Evolutionary conservation across 2,329 filamentous ascomycete genomes (phyloP), one percentile per base, ranked within the genome.

Genomic region (Sclerotinia nivalis): DNA sequence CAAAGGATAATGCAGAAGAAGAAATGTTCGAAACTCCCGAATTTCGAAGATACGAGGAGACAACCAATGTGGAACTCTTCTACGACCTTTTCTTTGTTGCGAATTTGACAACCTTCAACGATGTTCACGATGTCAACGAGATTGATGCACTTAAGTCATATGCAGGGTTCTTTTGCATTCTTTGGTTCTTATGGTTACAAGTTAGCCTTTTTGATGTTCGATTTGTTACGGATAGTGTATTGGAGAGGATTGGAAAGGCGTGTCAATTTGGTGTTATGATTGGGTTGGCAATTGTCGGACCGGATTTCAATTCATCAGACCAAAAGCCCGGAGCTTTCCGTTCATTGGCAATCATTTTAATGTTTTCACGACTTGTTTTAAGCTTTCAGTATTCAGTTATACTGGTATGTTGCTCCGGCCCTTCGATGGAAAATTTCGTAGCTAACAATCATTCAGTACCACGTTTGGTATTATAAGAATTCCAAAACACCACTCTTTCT

Each of bases 71-170:
- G 37, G 74, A 76, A 74, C 79, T 88, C 4, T 88, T 88, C 75
- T 88, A 86, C 74, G 86, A 88, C 76, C 79, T 88, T 0, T 88
- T 88, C 74, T 87, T 88, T 70, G 86, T 88, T 25, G 86, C 85
- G 28, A 88, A 88, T 72, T 76, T 89, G 45, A 85, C 86, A 3
- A 87, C 85, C 0, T 88, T 88, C 72, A 86, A 85, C 5, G 81
- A 81, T 12, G 80, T 82, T 6, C 83, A 86, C 72, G 84, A 87
- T 55, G 86, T 88, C 72, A 86, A 85, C 73, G 83, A 85, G 72
- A 68, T 79, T 22, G 28, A 64, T 13, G 75, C 47, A 74, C 83
- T 49, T 84, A 87, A 75, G 80, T 86, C 66, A 80, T 86, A 55
- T 87, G 85, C 76, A 83, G 88, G 75, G 79, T 83, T 54, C 80